These are phyloP conservation scores for Stagonosporopsis chrysanthemi DNA, from an alignment of 2,329 filamentous ascomycete genomes.

Conservation along the genomic window DNA sequence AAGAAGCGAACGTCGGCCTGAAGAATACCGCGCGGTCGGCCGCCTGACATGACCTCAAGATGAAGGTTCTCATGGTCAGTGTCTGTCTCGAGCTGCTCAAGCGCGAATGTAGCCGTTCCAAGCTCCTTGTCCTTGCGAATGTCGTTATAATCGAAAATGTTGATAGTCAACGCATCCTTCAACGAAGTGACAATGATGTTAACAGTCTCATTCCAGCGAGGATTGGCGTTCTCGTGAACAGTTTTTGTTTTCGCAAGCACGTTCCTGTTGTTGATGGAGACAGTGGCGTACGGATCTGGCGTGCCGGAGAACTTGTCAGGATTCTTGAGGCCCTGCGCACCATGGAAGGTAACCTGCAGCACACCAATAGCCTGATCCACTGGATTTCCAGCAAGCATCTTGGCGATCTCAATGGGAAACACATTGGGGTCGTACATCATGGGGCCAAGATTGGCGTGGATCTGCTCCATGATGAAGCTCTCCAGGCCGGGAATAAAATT, in stretches of 20 bases:
- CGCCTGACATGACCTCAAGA: slow-evolving; percentile 83
- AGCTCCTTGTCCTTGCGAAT: slow-evolving; percentile 96
- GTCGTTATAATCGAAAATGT: slow-evolving; percentile 92
- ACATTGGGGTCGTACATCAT: slow-evolving; percentile 99
- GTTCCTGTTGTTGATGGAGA: slow-evolving; percentile 84
- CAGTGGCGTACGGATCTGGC: slow-evolving; percentile 85
- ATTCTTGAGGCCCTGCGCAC: slow-evolving; percentile 92
- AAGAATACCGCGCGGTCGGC: slow-evolving; percentile 81
- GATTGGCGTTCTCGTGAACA: slow-evolving; percentile 82
- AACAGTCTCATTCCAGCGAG: slow-evolving; percentile 95
- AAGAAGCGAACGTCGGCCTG: slow-evolving; percentile 91
- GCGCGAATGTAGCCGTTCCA: slow-evolving; percentile 81
- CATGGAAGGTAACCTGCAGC: slow-evolving; percentile 87
- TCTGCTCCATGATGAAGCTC: slow-evolving; percentile 92
- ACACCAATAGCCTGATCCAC: slow-evolving; percentile 97
- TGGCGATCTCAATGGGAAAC: slow-evolving; percentile 97
- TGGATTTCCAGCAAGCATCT: slow-evolving; percentile 93
- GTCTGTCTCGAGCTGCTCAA: slow-evolving; percentile 82
- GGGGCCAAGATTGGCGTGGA: slow-evolving; percentile 89
- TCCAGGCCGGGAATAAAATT: slow-evolving; percentile 98
- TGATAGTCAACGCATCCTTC: slow-evolving; percentile 84
- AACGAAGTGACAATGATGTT: slow-evolving; percentile 94
- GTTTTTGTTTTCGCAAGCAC: slow-evolving; percentile 89
- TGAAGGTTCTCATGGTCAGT: slow-evolving; percentile 82
- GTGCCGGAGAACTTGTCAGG: slow-evolving; percentile 91